A percentile compares a stretch with the other conserved stretches of the same genome.
phyloP scores from a whole-genome alignment of 1,139 yeast species.

The Fermentozyma sake region DNA sequence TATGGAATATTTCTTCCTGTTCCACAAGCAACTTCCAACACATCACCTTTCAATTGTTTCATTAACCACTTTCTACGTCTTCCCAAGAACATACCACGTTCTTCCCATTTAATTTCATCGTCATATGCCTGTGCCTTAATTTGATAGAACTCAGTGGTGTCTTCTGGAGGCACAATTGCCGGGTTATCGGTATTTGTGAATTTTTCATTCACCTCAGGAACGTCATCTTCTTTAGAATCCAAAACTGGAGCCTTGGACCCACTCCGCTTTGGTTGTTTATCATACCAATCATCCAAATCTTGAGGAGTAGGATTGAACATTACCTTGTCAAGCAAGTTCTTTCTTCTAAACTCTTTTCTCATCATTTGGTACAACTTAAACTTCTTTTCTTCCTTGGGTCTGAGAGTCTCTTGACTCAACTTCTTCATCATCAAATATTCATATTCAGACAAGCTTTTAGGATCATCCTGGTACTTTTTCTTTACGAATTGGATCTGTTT shows the following conservation, averaged over 20 bases:
- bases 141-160: constrained; percentile 82
- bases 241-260: constrained; percentile 24
- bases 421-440: constrained; percentile 60
- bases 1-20: constrained; percentile 90
- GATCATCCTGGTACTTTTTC: constrained; percentile 36
- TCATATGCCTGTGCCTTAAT: constrained; percentile 78
- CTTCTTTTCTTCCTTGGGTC: constrained; percentile 55
- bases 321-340: constrained; percentile 39
- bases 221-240: constrained; percentile 9
- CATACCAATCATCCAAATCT: constrained; percentile 43
- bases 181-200: constrained; percentile 30
- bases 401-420: constrained; percentile 42
- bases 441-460: constrained; percentile 50
- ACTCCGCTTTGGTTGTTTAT: constrained; percentile 31
- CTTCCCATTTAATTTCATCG: constrained; percentile 80
- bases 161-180: constrained; percentile 60
- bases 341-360: constrained; percentile 49
- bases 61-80: constrained; percentile 79
- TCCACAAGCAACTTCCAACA: constrained; percentile 91
- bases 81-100: constrained; percentile 76
- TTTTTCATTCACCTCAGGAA: constrained; percentile 6
- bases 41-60: constrained; percentile 80
- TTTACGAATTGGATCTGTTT: constrained; percentile 49
- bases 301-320: constrained; percentile 52
- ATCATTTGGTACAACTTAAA: constrained; percentile 48